Percentiles rank a stretch among this genome's conserved stretches.
Conservation (phyloP, 108 stramenopile species). For the Conticribra guillardii region DNA sequence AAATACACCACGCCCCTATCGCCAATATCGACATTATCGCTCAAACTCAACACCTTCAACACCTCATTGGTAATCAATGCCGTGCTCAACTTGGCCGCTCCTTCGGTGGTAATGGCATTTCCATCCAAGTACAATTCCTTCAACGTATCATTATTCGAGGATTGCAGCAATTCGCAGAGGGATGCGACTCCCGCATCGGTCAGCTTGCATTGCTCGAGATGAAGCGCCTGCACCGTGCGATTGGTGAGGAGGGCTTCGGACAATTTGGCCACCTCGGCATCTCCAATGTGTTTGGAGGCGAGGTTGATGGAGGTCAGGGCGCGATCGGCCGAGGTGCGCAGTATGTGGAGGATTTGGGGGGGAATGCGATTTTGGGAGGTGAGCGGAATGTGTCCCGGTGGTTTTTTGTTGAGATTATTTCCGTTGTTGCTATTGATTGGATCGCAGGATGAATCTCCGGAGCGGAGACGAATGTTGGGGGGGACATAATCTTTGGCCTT, state of each 20-base stretch:
- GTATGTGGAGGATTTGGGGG: slow-evolving; percentile 16
- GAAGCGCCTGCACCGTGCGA: slow-evolving; percentile 6
- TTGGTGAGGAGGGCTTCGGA: slow-evolving; percentile 21
- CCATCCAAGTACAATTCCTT: slow-evolving; percentile 22
- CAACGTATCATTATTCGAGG: slow-evolving; percentile 13
- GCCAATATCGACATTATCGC: slow-evolving; percentile 18
- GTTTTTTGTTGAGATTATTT: not conserved
- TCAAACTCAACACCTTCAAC: slow-evolving; percentile 18
- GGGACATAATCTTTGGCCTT: not conserved
- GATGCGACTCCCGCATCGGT: slow-evolving; percentile 9
- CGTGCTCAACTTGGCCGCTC: slow-evolving; percentile 19
- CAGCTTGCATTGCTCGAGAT: slow-evolving; percentile 10
- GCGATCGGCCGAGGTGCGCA: slow-evolving; percentile 17
- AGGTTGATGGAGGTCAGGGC: slow-evolving; percentile 22
- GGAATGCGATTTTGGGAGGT: slow-evolving; percentile 21
- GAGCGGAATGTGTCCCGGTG: slow-evolving; percentile 5
- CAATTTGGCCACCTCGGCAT: slow-evolving; percentile 21
- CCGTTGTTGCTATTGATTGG: not conserved
- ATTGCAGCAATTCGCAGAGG: slow-evolving; percentile 12
- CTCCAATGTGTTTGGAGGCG: slow-evolving; percentile 7
- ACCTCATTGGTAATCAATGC: slow-evolving; percentile 38
- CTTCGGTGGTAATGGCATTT: slow-evolving; percentile 25
- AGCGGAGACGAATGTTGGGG: not conserved
- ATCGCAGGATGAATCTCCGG: not conserved
- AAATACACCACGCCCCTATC: slow-evolving; percentile 34